Conservation (phyloP, 331 rosid genomes). For the Acacia concinna region DNA sequence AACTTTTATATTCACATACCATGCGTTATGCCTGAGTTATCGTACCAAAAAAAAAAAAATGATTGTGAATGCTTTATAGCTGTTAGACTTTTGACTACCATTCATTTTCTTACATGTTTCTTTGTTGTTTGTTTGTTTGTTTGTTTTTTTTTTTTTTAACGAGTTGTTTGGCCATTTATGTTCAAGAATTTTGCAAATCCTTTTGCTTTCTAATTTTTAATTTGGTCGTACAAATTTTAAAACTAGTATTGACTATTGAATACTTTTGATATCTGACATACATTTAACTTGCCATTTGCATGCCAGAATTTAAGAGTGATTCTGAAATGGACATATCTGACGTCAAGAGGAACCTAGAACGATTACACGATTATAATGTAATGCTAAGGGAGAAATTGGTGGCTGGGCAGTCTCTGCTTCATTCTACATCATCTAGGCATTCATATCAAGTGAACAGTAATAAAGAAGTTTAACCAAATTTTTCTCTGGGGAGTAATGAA, state of each 20-base stretch:
- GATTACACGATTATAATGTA: conserved; percentile 69
- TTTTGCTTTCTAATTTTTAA: not conserved
- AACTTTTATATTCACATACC: not conserved
- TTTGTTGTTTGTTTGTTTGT: not conserved
- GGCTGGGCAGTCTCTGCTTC: conserved; percentile 60
- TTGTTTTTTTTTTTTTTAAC: too few species aligned
- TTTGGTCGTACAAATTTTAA: not conserved
- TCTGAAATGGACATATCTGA: conserved; percentile 70
- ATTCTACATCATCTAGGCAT: conserved; percentile 47
- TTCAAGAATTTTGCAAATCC: not conserved
- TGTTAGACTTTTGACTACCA: not conserved
- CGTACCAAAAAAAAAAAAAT: not conserved
- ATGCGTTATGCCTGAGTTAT: not conserved
- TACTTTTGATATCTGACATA: conserved; percentile 14
- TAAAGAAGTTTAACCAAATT: conserved; percentile 23
- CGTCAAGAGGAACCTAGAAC: conserved; percentile 66
- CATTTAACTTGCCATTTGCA: conserved; percentile 10
- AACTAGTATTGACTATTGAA: conserved; percentile 7
- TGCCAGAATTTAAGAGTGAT: conserved; percentile 62
- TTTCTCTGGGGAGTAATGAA: not conserved
- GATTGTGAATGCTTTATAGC: not conserved
- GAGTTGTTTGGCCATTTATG: too few species aligned
- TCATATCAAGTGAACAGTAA: conserved; percentile 32
- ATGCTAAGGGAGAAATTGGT: conserved; percentile 74
- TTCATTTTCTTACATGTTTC: conserved; percentile 16